Conservation (phyloP, 768 basidiomycete genomes). For the Lactifluus pinguis region DNA sequence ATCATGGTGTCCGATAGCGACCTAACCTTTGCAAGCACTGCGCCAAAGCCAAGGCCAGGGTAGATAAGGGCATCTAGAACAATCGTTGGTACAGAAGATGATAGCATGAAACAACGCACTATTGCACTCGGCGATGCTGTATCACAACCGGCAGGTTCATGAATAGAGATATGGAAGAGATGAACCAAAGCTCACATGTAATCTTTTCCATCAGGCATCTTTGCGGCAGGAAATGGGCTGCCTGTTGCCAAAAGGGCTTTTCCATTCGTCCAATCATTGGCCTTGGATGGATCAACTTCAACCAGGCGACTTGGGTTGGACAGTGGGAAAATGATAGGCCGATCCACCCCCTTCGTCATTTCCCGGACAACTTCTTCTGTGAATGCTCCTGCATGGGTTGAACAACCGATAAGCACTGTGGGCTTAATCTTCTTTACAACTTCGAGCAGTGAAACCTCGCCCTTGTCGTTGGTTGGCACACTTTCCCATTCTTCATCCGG, state of each 20-base stretch:
- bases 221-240: constrained; percentile 70
- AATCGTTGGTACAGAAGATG: not conserved
- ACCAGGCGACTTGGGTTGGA: constrained; percentile 73
- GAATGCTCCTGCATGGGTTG: constrained; percentile 71
- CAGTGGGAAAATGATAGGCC: constrained; percentile 79
- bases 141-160: not conserved
- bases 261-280: constrained; percentile 72
- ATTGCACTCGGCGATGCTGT: constrained; percentile 66
- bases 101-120: constrained; percentile 30
- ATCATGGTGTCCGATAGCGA: constrained; percentile 80
- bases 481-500: constrained; percentile 47
- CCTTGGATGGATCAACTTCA: constrained; percentile 64
- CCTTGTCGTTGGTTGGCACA: constrained; percentile 29
- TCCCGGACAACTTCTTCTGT: constrained; percentile 58
- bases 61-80: constrained; percentile 63
- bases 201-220: constrained; percentile 55
- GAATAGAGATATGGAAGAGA: not conserved
- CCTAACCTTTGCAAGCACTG: constrained; percentile 57
- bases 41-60: constrained; percentile 78
- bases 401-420: constrained; percentile 79
- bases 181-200: constrained; percentile 41
- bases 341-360: constrained; percentile 58
- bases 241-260: constrained; percentile 78
- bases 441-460: constrained; percentile 49
- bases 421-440: constrained; percentile 66